These are phyloP conservation scores for Teunomyces stri DNA, from an alignment of 805 yeast genomes.

Conservation along the genomic window DNA sequence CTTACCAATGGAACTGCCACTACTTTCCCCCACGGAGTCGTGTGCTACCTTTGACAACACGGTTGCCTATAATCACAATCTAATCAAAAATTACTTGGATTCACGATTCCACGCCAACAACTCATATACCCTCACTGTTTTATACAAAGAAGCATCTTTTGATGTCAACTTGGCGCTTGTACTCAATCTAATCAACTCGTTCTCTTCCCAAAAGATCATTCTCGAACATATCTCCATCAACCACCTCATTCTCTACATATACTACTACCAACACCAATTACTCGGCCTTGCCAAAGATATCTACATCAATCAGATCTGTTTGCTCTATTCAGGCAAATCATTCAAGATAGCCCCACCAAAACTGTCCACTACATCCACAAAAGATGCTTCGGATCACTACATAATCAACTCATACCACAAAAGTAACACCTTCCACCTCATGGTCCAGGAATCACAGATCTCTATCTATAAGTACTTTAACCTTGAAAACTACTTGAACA, in stretches of 20 bases:
- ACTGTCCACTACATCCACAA: neutral
- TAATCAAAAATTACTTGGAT: slow-evolving; percentile 9
- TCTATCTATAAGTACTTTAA: slow-evolving; percentile 13
- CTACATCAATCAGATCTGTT: slow-evolving; percentile 17
- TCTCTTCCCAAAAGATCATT: slow-evolving; percentile 2
- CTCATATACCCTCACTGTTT: neutral
- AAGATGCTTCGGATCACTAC: slow-evolving; percentile 10
- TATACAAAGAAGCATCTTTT: slow-evolving; percentile 11
- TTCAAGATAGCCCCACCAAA: slow-evolving; percentile 11
- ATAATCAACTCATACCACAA: slow-evolving; percentile 5
- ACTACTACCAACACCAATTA: slow-evolving; percentile 11
- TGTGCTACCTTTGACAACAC: slow-evolving; percentile 13
- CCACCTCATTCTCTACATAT: slow-evolving; percentile 19
- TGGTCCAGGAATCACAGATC: neutral
- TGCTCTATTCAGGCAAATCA: slow-evolving; percentile 19
- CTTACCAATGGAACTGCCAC: neutral
- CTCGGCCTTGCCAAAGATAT: neutral
- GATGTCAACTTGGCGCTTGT: slow-evolving; percentile 16
- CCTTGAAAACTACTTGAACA: slow-evolving; percentile 10
- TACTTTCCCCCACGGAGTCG: slow-evolving; percentile 19
- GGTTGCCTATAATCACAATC: slow-evolving; percentile 8
- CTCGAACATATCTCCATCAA: slow-evolving; percentile 13
- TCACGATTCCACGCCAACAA: slow-evolving; percentile 3
- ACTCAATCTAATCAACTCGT: slow-evolving; percentile 13
- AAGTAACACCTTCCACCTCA: slow-evolving; percentile 9